Evolutionary conservation across 2,329 filamentous ascomycete species (phyloP).

Genomic region (Acephala macrosclerotiorum): DNA sequence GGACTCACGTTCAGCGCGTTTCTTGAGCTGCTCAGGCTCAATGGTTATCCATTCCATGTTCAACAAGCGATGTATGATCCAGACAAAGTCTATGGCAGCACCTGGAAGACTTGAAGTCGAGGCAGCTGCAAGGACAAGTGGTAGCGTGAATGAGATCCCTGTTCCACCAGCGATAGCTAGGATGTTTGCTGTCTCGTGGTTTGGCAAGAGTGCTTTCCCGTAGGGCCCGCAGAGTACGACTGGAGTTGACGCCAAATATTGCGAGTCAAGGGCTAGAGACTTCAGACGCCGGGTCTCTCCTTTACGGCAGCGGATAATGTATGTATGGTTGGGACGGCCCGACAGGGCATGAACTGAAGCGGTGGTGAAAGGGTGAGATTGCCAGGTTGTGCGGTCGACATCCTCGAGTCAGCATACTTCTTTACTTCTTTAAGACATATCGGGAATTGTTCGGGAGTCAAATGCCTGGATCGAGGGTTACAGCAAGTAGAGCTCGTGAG

Average conservation of each 20-base stretch:
- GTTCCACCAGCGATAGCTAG: slow-evolving; percentile 64
- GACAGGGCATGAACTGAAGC: slow-evolving; percentile 71
- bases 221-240: slow-evolving; percentile 71
- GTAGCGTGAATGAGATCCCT: slow-evolving; percentile 64
- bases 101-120: slow-evolving; percentile 41
- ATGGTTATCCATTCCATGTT: slow-evolving; percentile 65
- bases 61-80: slow-evolving; percentile 63
- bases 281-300: slow-evolving; percentile 58
- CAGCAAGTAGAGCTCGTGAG: too few relatives aligned
- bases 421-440: too few relatives aligned
- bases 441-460: too few relatives aligned
- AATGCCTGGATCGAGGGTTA: too few relatives aligned
- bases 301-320: slow-evolving; percentile 63
- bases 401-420: too few relatives aligned
- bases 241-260: slow-evolving; percentile 50
- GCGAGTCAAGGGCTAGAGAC: slow-evolving; percentile 45
- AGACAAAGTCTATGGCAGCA: slow-evolving; percentile 64
- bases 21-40: slow-evolving; percentile 59
- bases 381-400: slow-evolving; percentile 78
- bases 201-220: slow-evolving; percentile 50
- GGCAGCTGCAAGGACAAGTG: slow-evolving; percentile 53
- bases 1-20: slow-evolving; percentile 47
- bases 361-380: slow-evolving; percentile 80
- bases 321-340: slow-evolving; percentile 57
- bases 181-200: slow-evolving; percentile 51